These are phyloP conservation scores for Lichenothelia convexa DNA, from an alignment of 495 filamentous ascomycete genomes.

Conservation along the genomic window DNA sequence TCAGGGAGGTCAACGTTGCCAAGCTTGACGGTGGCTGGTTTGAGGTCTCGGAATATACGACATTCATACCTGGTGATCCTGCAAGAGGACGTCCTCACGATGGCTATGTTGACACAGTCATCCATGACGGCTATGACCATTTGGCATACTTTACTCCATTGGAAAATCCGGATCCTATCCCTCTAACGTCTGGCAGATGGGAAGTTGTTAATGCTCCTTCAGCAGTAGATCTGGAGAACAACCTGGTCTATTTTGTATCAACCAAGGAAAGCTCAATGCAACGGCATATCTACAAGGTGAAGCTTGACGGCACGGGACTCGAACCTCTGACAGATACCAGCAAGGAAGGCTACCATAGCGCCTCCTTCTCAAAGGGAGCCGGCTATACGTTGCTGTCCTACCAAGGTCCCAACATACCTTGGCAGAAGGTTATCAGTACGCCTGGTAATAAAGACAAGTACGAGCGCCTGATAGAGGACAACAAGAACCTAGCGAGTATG, in stretches of 20 bases:
- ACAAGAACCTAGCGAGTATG: constrained; percentile 43
- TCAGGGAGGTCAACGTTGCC: constrained; percentile 58
- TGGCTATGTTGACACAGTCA: constrained; percentile 85
- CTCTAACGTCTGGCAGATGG: constrained; percentile 81
- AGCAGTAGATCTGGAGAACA: constrained; percentile 65
- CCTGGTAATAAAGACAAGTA: constrained; percentile 44
- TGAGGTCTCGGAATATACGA: constrained; percentile 75
- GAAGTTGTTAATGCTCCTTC: constrained; percentile 83
- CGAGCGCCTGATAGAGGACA: constrained; percentile 59
- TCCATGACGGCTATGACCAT: constrained; percentile 76
- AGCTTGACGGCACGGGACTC: constrained; percentile 56
- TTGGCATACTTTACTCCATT: constrained; percentile 88
- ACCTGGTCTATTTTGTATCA: constrained; percentile 75
- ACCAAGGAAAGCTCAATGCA: constrained; percentile 78
- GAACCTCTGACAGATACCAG: constrained; percentile 53
- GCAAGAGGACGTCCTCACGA: constrained; percentile 57
- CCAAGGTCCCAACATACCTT: constrained; percentile 69
- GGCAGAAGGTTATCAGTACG: constrained; percentile 80
- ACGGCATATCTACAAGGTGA: constrained; percentile 78
- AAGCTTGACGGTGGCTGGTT: constrained; percentile 91
- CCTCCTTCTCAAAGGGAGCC: constrained; percentile 67
- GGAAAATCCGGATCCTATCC: constrained; percentile 57
- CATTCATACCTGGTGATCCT: constrained; percentile 71
- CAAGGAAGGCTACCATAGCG: constrained; percentile 64
- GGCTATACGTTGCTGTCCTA: constrained; percentile 73